Conservation (phyloP, 768 basidiomycete genomes). For the Aureoboletus auriporus region DNA sequence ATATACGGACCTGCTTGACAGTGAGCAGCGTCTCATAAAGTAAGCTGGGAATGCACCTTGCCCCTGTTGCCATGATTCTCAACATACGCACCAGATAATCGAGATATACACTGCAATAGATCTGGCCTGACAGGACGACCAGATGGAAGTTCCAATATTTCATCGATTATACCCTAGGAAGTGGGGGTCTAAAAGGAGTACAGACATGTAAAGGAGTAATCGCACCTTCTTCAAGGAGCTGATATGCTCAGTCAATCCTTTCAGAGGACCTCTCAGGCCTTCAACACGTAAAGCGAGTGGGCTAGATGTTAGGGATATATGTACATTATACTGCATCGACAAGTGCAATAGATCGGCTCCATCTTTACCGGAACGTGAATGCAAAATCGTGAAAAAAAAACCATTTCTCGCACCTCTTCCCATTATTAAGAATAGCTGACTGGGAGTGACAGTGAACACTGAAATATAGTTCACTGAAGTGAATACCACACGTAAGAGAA, state of each 20-base stretch:
- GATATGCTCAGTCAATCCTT: conserved; percentile 45
- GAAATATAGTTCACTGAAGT: conserved; percentile 3
- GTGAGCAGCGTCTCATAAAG: background rate
- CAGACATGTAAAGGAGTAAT: background rate
- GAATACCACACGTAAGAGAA: background rate
- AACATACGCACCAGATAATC: conserved; percentile 58
- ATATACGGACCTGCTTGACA: conserved; percentile 48
- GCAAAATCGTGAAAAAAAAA: conserved; percentile 1
- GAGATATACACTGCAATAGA: conserved; percentile 63
- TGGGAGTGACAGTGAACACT: conserved; percentile 57
- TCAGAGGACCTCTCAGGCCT: conserved; percentile 52
- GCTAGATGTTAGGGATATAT: conserved; percentile 51
- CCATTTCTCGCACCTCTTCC: conserved; percentile 51
- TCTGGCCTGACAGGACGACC: conserved; percentile 39
- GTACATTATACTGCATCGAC: conserved; percentile 57
- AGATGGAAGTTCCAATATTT: conserved; percentile 42
- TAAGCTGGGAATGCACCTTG: conserved; percentile 30
- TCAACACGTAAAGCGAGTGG: conserved; percentile 59
- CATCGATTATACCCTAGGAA: conserved; percentile 27
- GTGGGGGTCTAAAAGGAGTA: background rate
- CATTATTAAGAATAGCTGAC: conserved; percentile 65
- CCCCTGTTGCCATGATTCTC: conserved; percentile 47
- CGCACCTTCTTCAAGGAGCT: conserved; percentile 45
- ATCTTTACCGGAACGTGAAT: conserved; percentile 38
- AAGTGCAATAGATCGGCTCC: conserved; percentile 58